These are phyloP conservation scores for Candida mesenterica DNA, from an alignment of 1,139 yeast genomes.

Conservation along the genomic window DNA sequence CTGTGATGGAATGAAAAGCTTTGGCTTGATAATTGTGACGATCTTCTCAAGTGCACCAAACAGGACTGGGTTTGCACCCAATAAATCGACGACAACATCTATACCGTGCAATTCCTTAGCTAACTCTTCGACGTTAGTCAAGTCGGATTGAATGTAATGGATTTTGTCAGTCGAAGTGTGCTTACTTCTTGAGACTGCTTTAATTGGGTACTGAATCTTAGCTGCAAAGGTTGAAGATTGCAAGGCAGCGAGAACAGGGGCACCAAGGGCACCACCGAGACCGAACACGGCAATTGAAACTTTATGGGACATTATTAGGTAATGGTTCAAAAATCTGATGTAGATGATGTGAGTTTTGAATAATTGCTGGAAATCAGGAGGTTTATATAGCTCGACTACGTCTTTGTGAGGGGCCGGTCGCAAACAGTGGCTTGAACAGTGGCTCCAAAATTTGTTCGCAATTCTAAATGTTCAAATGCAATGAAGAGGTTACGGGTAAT, in stretches of 20 bases:
- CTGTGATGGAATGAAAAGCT: slow-evolving; percentile 60
- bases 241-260: slow-evolving; percentile 46
- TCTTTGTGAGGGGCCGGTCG: no score
- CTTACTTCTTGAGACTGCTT: slow-evolving; percentile 47
- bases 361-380: no score
- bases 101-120: slow-evolving; percentile 41
- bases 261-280: slow-evolving; percentile 50
- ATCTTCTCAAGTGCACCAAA: slow-evolving; percentile 30
- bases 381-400: no score
- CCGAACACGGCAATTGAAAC: slow-evolving; percentile 51
- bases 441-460: background rate
- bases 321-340: background rate
- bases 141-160: slow-evolving; percentile 38
- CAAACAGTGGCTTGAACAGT: no score
- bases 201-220: slow-evolving; percentile 48
- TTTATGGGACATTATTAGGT: background rate
- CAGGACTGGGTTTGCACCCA: slow-evolving; percentile 25
- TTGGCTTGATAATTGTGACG: slow-evolving; percentile 42
- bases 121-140: slow-evolving; percentile 20
- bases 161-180: slow-evolving; percentile 35
- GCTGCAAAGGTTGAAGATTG: slow-evolving; percentile 38
- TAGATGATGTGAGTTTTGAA: no score
- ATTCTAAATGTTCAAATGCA: no score
- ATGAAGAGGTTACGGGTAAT: no score
- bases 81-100: slow-evolving; percentile 52